Conservation (phyloP, 805 yeast genomes). For the Yamadazyma phyllophila region DNA sequence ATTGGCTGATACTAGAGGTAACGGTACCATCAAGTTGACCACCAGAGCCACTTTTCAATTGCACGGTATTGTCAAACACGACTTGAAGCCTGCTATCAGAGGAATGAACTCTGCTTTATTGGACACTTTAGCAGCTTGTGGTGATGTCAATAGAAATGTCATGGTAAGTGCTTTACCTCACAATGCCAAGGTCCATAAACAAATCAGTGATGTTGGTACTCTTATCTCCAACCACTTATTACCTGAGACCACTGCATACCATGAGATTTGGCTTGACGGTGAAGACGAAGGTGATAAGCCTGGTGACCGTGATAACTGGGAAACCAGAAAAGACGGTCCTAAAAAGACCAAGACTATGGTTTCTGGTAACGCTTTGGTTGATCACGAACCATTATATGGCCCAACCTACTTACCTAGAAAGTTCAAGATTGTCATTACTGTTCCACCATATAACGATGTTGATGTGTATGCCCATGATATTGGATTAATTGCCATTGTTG, state of each 20-base stretch:
- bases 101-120: constrained; percentile 87
- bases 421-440: constrained; percentile 90
- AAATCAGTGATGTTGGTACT: constrained; percentile 62
- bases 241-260: constrained; percentile 92
- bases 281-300: constrained; percentile 67
- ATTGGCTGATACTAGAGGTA: constrained; percentile 78
- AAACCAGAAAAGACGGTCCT: constrained; percentile 69
- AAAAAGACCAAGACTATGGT: constrained; percentile 77
- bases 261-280: constrained; percentile 95
- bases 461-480: constrained; percentile 96
- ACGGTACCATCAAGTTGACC: constrained; percentile 89
- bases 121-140: constrained; percentile 97
- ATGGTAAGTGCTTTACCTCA: constrained; percentile 88
- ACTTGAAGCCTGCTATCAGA: constrained; percentile 85
- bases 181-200: constrained; percentile 76
- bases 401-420: constrained; percentile 89
- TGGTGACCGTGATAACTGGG: constrained; percentile 64
- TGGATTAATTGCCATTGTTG: constrained; percentile 85
- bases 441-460: constrained; percentile 95
- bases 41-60: constrained; percentile 97
- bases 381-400: constrained; percentile 85
- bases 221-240: constrained; percentile 76
- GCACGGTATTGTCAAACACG: constrained; percentile 89
- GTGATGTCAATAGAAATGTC: constrained; percentile 96
- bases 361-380: constrained; percentile 80